These are phyloP conservation scores for Lasiodiplodia hormozganensis DNA, from an alignment of 2,329 filamentous ascomycete species.

Conservation along the genomic window DNA sequence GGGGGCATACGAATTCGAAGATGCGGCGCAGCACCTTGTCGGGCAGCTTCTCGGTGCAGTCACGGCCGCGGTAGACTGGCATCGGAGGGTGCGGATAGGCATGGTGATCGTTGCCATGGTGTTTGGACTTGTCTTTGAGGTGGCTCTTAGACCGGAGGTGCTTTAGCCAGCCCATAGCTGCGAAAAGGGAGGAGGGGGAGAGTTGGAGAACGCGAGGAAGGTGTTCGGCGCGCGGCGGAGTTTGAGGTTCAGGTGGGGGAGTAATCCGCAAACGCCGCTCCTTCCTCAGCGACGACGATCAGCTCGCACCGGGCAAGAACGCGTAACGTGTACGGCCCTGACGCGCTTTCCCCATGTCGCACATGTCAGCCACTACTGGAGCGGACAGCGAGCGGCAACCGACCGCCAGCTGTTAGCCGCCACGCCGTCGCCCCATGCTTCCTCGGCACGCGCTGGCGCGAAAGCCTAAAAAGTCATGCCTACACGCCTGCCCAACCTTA, in stretches of 20 bases:
- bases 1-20: slow-evolving; percentile 83
- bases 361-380: neutral
- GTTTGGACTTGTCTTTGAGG: slow-evolving; percentile 37
- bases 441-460: slow-evolving; percentile 4
- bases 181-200: slow-evolving; percentile 33
- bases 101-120: slow-evolving; percentile 33
- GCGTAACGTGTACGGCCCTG: neutral
- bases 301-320: neutral
- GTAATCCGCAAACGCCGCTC: neutral
- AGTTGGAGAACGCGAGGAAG: slow-evolving; percentile 21
- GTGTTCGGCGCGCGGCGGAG: slow-evolving; percentile 12
- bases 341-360: slow-evolving; percentile 4
- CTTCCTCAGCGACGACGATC: neutral
- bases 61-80: slow-evolving; percentile 43
- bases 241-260: slow-evolving; percentile 18
- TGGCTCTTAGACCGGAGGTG: slow-evolving; percentile 54
- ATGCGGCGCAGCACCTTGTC: slow-evolving; percentile 75
- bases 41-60: slow-evolving; percentile 63
- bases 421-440: neutral
- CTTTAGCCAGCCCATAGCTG: slow-evolving; percentile 58
- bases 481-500: no score
- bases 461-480: neutral
- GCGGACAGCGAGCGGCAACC: neutral
- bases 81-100: slow-evolving; percentile 37
- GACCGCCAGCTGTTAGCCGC: neutral